phyloP scores from a whole-genome alignment of 208 protist genomes.

The Borovskyia barvae region DNA sequence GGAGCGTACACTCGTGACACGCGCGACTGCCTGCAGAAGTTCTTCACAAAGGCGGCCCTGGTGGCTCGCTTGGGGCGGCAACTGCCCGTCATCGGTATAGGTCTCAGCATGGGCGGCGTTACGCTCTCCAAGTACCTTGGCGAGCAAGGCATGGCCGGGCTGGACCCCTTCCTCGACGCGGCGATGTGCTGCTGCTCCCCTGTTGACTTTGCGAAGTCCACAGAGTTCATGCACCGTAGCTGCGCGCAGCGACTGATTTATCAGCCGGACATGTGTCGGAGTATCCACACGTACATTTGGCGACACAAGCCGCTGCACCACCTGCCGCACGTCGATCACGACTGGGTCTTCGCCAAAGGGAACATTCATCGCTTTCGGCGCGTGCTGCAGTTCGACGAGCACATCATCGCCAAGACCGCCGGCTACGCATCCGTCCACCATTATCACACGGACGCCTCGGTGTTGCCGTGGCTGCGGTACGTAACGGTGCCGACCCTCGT shows the following conservation, averaged over 20 bases:
- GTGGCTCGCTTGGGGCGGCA: slow-evolving; percentile 9
- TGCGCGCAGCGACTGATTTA: slow-evolving; percentile 40
- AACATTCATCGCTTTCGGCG: slow-evolving; percentile 31
- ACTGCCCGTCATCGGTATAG: slow-evolving; percentile 46
- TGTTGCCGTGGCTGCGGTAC: slow-evolving; percentile 44
- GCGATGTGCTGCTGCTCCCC: slow-evolving; percentile 42
- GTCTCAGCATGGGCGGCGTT: slow-evolving; percentile 52
- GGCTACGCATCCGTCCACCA: slow-evolving; percentile 53
- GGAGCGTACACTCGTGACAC: slow-evolving; percentile 52
- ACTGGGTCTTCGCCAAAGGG: slow-evolving; percentile 29
- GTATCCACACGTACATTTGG: slow-evolving; percentile 40
- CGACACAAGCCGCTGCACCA: slow-evolving; percentile 37
- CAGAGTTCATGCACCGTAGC: slow-evolving; percentile 50
- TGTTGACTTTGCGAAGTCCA: slow-evolving; percentile 43
- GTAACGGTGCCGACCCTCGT: slow-evolving; percentile 38
- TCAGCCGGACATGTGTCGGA: slow-evolving; percentile 37
- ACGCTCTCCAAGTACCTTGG: slow-evolving; percentile 64
- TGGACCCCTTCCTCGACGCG: slow-evolving; percentile 29
- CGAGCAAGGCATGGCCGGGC: slow-evolving; percentile 44
- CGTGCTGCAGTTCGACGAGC: slow-evolving; percentile 49
- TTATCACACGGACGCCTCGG: slow-evolving; percentile 46
- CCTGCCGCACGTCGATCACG: slow-evolving; percentile 40
- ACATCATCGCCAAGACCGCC: slow-evolving; percentile 38
- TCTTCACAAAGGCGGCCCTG: slow-evolving; percentile 30
- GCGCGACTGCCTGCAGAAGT: slow-evolving; percentile 32